Evolutionary conservation across 2,329 filamentous ascomycete genomes (phyloP), one percentile per base, ranked within the genome.

Genomic region (Arthroderma sp.): DNA sequence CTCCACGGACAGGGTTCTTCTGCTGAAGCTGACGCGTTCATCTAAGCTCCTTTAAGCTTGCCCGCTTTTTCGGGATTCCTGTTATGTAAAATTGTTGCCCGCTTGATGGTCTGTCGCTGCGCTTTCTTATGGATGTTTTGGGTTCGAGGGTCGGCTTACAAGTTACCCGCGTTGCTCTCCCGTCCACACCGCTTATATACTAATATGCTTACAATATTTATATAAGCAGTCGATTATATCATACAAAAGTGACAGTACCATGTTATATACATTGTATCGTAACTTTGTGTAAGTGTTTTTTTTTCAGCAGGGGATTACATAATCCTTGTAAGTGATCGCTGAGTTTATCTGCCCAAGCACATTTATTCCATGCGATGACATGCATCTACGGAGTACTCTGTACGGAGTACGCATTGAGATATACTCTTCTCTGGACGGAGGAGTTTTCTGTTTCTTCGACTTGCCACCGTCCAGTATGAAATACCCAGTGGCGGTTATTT

Each of bases 1-100:
- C 28, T 51, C 28, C 28, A 51, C 23, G 15, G 21, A 51, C 23
- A 33, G 47, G 47, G 47, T 51, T 51, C 53, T 52, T 53, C 35
- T 56, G 51, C 39, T 54, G 54, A 56, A 59, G 57, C 57, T 59
- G 47, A 59, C 57, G 57, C 57, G 57, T 59, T 54, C 47, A 51
- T 49, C 37, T 59, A 43, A 59, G 31, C 54, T 47, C 15, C n/a
- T 53, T 54, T 47, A 2, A 49, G 57, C 7, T n/a, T 19, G 47
- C 47, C 47, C 47, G 28, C 47, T 51, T 51, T 51, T 51, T 51
- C 47, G 47, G 47, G 47, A 51, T 51, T 51, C 47, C 47, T 51
- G 25, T 51, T 51, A 51, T 51, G 47, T 51, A 51, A 31, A 51
- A 17, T 31, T 8, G 19, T 17, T 9, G 21, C 15, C 25, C 47